Base-by-base conservation (phyloP, 345 rosid species). In the Diplotaxis tenuifolia region DNA sequence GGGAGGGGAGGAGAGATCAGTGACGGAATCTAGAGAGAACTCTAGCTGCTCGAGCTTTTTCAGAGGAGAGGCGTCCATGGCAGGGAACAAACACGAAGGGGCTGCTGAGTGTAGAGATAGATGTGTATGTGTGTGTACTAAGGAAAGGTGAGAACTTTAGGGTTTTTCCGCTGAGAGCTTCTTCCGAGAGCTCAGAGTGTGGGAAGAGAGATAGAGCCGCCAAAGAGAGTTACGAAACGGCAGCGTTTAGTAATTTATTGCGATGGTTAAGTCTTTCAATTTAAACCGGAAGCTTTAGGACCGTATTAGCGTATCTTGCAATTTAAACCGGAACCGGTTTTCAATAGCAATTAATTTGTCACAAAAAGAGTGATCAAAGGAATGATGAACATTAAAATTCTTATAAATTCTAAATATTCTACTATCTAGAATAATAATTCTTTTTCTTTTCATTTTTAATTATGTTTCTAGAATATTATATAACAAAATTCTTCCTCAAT, bases 1-100 rank as follows among this genome's bases (percentile, higher is more conserved):
- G 9, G 83, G 71, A 52, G 91, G 66, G 23, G 89, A 65, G 31
- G 90, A 73, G 14, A 89, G 91, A 65, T 86, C 88, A 28, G 88
- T 63, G 29, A 86, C 68, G 5, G 98, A 84, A 1, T 78, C 86
- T 69, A 92, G 79, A 66, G 81, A 58, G 75, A 87, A 85, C 82
- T 86, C 87, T 16, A 73, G 74, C 9, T 81, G 84, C 82, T 86
- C 87, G 12, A 73, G 74, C 10, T 81, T 79, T 31, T 76, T 83
- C 59, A 57, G 45, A 12, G 70, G 68, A 62, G 78, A 80, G 25
- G 45, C 79, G 65, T 83, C 89, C 86, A 80, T 80, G 47, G 1
- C 53, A 7, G 19, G 7, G 18, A 64, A 40, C 52, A 42, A 20
- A n/a, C 21, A 7, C 10, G 49, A n/a, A 4, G 31, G 22, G 10